Percentiles rank a stretch among this genome's conserved stretches.
Evolutionary conservation across 2,329 filamentous ascomycete genomes (phyloP).

Genomic region (Coleophoma cylindrospora): DNA sequence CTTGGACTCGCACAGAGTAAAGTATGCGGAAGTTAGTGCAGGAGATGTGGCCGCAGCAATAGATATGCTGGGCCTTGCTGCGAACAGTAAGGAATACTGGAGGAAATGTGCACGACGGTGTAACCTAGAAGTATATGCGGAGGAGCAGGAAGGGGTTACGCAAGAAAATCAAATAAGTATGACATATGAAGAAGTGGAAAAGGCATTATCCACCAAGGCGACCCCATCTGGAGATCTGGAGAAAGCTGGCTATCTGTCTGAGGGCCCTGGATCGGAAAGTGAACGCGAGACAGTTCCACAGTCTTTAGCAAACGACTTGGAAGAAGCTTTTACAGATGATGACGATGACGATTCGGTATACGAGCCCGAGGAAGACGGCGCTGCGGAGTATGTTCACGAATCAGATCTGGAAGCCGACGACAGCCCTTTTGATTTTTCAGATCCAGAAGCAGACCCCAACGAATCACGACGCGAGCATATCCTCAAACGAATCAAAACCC

Average conservation of each 20-base stretch:
- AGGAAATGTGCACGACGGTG: conserved; percentile 43
- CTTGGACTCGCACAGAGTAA: conserved; percentile 22
- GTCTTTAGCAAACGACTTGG: background rate
- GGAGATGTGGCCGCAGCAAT: conserved; percentile 46
- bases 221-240: conserved; percentile 9
- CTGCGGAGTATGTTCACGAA: background rate
- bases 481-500: conserved; percentile 1
- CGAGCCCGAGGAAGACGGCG: background rate
- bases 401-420: background rate
- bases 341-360: background rate
- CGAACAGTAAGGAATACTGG: conserved; percentile 44
- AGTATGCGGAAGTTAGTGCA: conserved; percentile 17
- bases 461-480: background rate
- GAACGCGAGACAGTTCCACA: background rate
- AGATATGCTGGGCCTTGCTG: conserved; percentile 45
- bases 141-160: conserved; percentile 11
- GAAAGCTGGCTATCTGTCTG: background rate
- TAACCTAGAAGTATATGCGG: conserved; percentile 42
- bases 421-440: background rate
- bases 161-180: conserved; percentile 17
- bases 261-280: background rate
- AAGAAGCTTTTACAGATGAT: background rate
- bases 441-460: background rate
- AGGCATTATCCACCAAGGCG: conserved; percentile 19
- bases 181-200: conserved; percentile 30